Percentiles rank a stretch among this genome's conserved stretches.
phyloP scores from a whole-genome alignment of 2,329 filamentous ascomycete genomes.

The Trichoderma pleuroti region DNA sequence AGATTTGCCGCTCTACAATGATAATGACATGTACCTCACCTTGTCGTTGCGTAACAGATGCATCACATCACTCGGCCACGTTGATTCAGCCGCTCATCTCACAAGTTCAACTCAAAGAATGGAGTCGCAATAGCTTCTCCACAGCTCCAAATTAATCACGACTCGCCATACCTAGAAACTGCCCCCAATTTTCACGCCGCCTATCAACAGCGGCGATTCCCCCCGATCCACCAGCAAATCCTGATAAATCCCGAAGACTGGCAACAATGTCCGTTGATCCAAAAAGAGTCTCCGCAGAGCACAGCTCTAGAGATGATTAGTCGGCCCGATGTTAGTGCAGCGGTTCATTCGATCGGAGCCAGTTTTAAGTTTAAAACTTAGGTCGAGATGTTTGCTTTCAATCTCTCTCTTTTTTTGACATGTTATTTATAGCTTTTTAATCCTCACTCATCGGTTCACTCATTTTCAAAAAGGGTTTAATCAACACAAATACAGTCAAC shows the following conservation, averaged over 20 bases:
- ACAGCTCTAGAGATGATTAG: not conserved
- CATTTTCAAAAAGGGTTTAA: not conserved
- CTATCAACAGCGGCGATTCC: not conserved
- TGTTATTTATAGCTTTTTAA: not conserved
- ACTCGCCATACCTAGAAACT: not conserved
- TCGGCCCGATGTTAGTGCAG: constrained; percentile 13
- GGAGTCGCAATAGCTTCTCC: not conserved
- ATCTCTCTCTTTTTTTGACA: not conserved
- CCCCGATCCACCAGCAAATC: constrained; percentile 9
- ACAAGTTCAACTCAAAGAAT: not conserved
- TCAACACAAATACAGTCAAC: constrained; percentile 24
- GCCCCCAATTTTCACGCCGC: constrained; percentile 4
- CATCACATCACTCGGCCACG: not conserved
- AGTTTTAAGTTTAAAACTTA: constrained; percentile 7
- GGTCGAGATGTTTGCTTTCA: not conserved
- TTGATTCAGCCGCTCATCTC: not conserved
- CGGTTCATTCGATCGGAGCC: not conserved
- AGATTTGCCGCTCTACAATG: not conserved
- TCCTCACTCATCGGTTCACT: not conserved
- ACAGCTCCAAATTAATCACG: not conserved
- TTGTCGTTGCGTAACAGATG: not conserved
- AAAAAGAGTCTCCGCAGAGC: not conserved
- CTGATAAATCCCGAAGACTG: constrained; percentile 6
- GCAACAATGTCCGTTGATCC: constrained; percentile 9
- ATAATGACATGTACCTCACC: not conserved